Evolutionary conservation across 352 stramenopile species (phyloP).

Genomic region (Poterioochromonas sp.): DNA sequence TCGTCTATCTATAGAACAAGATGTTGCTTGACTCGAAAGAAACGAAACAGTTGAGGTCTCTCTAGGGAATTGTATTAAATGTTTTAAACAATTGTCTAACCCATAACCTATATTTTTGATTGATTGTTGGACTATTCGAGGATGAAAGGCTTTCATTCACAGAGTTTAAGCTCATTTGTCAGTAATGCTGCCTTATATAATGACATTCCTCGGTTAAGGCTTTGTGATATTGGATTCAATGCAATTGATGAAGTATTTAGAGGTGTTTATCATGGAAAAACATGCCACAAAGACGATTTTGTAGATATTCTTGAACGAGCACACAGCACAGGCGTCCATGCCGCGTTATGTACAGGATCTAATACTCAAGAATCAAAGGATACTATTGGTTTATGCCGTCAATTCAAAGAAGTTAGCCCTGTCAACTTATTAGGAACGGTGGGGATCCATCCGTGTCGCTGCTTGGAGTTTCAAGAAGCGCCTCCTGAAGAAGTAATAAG

Average conservation of each 20-base stretch:
- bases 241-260: constrained; percentile 78
- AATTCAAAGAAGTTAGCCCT: not conserved
- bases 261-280: constrained; percentile 73
- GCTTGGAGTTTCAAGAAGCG: constrained; percentile 68
- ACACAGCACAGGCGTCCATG: constrained; percentile 63
- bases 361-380: constrained; percentile 47
- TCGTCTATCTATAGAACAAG: no score
- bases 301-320: constrained; percentile 69
- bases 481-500: constrained; percentile 49
- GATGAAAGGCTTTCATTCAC: no score
- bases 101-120: no score
- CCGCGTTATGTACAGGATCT: constrained; percentile 76
- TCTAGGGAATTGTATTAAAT: no score
- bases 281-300: constrained; percentile 77
- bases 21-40: no score
- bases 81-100: no score
- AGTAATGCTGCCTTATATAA: no score
- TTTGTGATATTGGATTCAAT: constrained; percentile 89
- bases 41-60: no score
- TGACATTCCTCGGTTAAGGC: no score
- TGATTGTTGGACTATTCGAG: no score
- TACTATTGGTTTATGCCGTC: constrained; percentile 46
- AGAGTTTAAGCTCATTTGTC: no score
- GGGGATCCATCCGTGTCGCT: constrained; percentile 85
- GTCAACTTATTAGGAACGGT: constrained; percentile 53